Percentiles rank a stretch among this genome's conserved stretches.
These are phyloP conservation scores for Spencermartinsiella ligniputridi DNA, from an alignment of 1,139 yeast species.

Conservation along the genomic window DNA sequence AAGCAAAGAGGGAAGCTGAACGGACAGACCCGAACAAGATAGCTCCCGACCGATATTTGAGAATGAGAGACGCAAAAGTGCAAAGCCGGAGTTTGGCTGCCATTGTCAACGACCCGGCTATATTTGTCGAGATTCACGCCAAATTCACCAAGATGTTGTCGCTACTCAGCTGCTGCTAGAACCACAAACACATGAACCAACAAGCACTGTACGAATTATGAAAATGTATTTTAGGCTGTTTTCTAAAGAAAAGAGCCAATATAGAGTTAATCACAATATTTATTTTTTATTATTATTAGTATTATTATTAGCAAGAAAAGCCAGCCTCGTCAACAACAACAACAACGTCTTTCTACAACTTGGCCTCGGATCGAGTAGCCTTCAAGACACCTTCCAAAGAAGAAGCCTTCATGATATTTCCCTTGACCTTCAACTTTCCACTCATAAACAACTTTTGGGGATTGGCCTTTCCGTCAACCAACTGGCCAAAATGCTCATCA, in stretches of 20 bases:
- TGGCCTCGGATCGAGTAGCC: conserved; percentile 50
- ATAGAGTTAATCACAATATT: neutral
- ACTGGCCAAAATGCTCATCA: conserved; percentile 58
- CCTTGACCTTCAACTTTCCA: conserved; percentile 81
- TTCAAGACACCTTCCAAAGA: conserved; percentile 70
- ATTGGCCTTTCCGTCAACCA: conserved; percentile 73
- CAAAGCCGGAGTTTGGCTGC: conserved; percentile 57
- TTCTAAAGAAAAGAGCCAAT: neutral
- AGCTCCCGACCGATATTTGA: conserved; percentile 48
- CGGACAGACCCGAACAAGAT: conserved; percentile 10
- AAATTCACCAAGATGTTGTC: conserved; percentile 38
- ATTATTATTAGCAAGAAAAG: neutral
- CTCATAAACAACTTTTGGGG: conserved; percentile 82
- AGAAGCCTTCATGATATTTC: conserved; percentile 87
- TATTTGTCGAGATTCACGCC: conserved; percentile 64
- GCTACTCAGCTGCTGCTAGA: neutral
- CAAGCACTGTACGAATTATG: neutral
- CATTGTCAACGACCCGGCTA: conserved; percentile 49
- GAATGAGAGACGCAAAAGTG: conserved; percentile 45
- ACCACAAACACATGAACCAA: neutral
- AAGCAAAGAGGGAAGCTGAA: conserved; percentile 33
- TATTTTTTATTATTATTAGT: neutral
- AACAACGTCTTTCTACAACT: conserved; percentile 38
- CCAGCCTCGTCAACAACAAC: conserved; percentile 3
- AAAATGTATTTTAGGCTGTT: no score